Conservation (phyloP, 2,329 filamentous ascomycete genomes). For the Helminthosporium solani region DNA sequence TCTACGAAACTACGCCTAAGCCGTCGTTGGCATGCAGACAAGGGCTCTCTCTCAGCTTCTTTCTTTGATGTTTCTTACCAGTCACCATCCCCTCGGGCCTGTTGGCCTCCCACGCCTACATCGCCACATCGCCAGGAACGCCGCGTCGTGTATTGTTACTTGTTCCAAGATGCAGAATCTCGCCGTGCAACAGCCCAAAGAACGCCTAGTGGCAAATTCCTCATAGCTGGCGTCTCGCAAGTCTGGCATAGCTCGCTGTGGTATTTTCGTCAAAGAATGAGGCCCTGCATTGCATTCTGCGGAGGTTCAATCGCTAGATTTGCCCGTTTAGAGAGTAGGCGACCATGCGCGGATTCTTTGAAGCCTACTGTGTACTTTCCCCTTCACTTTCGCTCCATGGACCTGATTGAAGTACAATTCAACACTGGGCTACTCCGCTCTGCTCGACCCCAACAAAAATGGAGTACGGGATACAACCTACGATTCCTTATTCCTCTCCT, state of each 20-base stretch:
- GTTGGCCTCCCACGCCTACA: too few relatives aligned
- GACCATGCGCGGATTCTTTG: too few relatives aligned
- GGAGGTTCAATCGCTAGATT: neutral
- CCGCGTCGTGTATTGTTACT: conserved; percentile 4
- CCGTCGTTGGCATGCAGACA: too few relatives aligned
- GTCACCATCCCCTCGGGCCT: too few relatives aligned
- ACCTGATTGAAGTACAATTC: neutral
- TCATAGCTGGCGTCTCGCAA: neutral
- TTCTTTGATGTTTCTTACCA: too few relatives aligned
- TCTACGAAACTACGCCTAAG: too few relatives aligned
- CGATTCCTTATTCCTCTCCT: conserved; percentile 5
- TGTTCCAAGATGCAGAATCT: neutral
- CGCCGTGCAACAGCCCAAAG: conserved; percentile 4
- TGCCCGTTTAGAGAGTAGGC: neutral
- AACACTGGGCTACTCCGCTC: neutral
- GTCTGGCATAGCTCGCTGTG: neutral
- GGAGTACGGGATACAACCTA: conserved; percentile 11
- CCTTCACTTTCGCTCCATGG: neutral
- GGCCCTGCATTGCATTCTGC: neutral
- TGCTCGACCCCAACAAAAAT: conserved; percentile 8
- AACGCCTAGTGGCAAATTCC: neutral
- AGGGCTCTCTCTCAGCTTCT: too few relatives aligned
- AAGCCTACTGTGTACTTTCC: too few relatives aligned
- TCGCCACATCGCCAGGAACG: neutral
- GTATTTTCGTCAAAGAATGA: neutral